Conservation (phyloP, 2,329 filamentous ascomycete species). For the Ophiognomonia clavigignenti-juglandacearum region DNA sequence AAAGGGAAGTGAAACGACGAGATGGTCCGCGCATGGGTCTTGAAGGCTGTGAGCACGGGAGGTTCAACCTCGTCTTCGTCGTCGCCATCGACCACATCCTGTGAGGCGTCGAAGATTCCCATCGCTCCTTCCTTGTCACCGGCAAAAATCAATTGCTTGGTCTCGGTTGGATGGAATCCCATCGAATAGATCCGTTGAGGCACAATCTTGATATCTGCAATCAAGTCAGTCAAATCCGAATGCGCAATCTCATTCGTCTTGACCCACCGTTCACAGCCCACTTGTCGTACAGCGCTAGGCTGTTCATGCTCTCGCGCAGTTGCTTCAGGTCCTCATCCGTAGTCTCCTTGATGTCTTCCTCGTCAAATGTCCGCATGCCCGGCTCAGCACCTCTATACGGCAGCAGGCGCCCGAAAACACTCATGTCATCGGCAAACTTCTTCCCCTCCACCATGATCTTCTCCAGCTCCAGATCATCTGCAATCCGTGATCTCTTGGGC, state of each 20-base stretch:
- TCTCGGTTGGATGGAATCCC: conserved; percentile 78
- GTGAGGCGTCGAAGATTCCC: conserved; percentile 85
- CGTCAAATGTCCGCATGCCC: conserved; percentile 77
- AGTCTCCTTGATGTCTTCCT: conserved; percentile 77
- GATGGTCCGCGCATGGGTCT: conserved; percentile 85
- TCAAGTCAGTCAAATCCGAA: background rate
- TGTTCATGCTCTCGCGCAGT: conserved; percentile 71
- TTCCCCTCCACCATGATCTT: conserved; percentile 78
- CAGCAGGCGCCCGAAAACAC: conserved; percentile 58
- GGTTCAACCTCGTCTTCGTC: conserved; percentile 61
- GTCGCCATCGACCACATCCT: conserved; percentile 48
- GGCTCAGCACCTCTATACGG: conserved; percentile 67
- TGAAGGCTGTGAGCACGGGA: conserved; percentile 82
- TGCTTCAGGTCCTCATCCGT: conserved; percentile 70
- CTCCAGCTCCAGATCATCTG: conserved; percentile 61
- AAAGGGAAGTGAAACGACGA: conserved; percentile 76
- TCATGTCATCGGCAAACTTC: conserved; percentile 64
- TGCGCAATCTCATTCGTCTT: background rate
- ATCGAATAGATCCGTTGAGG: conserved; percentile 84
- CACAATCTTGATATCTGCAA: conserved; percentile 78
- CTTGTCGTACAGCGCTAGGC: conserved; percentile 73
- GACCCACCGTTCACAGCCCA: conserved; percentile 72
- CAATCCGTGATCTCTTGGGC: conserved; percentile 53
- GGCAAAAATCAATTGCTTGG: conserved; percentile 86
- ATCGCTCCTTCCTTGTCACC: conserved; percentile 91